Percentiles rank a stretch among this genome's conserved stretches.
phyloP scores from a whole-genome alignment of 352 stramenopile species.

The Thraustochytrium sp. region DNA sequence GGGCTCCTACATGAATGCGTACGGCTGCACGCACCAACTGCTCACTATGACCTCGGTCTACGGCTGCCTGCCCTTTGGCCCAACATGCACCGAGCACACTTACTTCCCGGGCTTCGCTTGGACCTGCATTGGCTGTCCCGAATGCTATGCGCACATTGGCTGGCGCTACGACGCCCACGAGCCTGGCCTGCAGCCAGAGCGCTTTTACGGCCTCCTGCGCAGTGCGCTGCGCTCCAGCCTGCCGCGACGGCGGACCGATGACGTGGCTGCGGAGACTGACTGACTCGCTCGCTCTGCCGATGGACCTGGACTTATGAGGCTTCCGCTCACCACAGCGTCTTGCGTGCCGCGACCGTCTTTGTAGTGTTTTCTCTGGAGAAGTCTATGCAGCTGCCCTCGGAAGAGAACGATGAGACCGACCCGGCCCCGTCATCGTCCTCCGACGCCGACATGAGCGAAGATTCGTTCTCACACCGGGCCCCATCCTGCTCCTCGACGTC shows the following conservation, averaged over 20 bases:
- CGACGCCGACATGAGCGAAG: too few relatives aligned
- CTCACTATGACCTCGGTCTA: not conserved
- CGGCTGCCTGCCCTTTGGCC: not conserved
- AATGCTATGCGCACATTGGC: not conserved
- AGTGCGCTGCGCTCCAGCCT: not conserved
- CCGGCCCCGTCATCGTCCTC: too few relatives aligned
- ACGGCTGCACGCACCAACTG: not conserved
- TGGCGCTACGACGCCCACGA: not conserved
- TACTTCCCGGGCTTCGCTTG: conserved; percentile 8
- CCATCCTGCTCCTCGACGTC: too few relatives aligned
- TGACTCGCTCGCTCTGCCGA: not conserved
- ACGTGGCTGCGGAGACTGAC: too few relatives aligned
- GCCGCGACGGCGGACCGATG: not conserved
- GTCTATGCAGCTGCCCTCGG: too few relatives aligned
- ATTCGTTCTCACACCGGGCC: too few relatives aligned
- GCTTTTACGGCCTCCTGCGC: conserved; percentile 1
- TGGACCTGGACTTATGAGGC: not conserved
- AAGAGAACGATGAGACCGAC: too few relatives aligned
- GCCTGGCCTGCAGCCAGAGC: not conserved
- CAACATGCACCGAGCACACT: not conserved
- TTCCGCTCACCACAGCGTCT: not conserved
- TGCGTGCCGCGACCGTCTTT: not conserved
- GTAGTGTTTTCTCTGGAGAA: too few relatives aligned
- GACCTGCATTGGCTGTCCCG: not conserved
- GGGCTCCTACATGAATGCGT: conserved; percentile 9